Percentiles rank a stretch among this genome's conserved stretches.
Conservation (phyloP, 2,329 filamentous ascomycete species). For the Pyrenophora seminiperda region DNA sequence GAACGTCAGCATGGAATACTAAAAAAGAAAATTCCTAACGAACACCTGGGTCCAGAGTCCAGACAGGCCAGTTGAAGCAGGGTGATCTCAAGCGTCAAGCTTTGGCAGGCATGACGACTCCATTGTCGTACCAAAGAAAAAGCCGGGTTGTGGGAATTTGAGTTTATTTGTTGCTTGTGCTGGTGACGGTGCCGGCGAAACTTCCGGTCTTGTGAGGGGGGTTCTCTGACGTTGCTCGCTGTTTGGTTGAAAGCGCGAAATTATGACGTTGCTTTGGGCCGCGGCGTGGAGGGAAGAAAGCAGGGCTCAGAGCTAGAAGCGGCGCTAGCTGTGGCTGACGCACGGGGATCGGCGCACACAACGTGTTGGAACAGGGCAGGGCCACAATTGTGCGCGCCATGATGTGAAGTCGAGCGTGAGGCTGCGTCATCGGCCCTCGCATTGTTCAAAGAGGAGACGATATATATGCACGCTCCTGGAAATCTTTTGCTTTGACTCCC, state of each 20-base stretch:
- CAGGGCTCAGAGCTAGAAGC: constrained; percentile 6
- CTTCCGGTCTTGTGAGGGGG: background rate
- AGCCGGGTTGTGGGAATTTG: background rate
- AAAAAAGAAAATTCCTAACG: no score
- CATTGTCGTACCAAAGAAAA: no score
- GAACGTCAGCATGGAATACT: background rate
- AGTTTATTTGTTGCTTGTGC: background rate
- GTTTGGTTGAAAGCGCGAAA: background rate
- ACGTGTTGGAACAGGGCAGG: constrained; percentile 9
- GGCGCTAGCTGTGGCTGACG: constrained; percentile 3
- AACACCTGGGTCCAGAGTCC: no score
- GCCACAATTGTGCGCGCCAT: constrained; percentile 1
- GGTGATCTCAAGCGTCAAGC: constrained; percentile 5
- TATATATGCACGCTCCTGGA: constrained; percentile 10
- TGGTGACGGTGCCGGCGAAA: background rate
- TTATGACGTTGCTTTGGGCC: constrained; percentile 9
- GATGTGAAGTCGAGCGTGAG: constrained; percentile 7
- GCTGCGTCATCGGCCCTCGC: constrained; percentile 14
- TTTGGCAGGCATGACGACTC: constrained; percentile 2
- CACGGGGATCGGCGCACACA: constrained; percentile 8
- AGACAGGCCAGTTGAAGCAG: no score
- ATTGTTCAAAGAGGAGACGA: background rate
- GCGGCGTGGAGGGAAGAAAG: background rate
- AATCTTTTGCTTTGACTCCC: no score
- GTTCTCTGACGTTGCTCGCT: background rate